Conservation (phyloP, 768 basidiomycete species). For the Leccinum truebloodii region DNA sequence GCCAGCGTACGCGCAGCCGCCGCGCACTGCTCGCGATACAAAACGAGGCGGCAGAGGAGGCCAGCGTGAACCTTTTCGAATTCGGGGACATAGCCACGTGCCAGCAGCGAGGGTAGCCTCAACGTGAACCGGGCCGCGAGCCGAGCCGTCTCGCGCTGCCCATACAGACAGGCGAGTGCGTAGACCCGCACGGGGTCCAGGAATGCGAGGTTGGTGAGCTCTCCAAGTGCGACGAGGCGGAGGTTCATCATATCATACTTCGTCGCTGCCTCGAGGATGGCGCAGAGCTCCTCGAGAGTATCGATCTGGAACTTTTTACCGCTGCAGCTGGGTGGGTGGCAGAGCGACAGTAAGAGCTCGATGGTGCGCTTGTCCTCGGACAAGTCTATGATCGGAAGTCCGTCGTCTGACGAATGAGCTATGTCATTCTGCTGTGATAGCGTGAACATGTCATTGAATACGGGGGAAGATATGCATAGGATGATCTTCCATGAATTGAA, state of each 20-base stretch:
- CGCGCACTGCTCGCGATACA: slow-evolving; percentile 11
- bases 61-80: slow-evolving; percentile 15
- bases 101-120: slow-evolving; percentile 4
- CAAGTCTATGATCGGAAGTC: slow-evolving; percentile 10
- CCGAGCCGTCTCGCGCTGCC: not conserved
- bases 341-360: slow-evolving; percentile 9
- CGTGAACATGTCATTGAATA: slow-evolving; percentile 18
- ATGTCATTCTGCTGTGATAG: slow-evolving; percentile 7
- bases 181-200: slow-evolving; percentile 11
- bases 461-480: slow-evolving; percentile 12
- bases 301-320: not conserved
- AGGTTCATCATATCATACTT: slow-evolving; percentile 21
- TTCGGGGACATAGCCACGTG: slow-evolving; percentile 3
- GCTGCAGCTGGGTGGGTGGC: slow-evolving; percentile 6
- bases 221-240: slow-evolving; percentile 1
- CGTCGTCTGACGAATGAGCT: not conserved
- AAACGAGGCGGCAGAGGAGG: slow-evolving; percentile 6
- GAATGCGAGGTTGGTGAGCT: not conserved
- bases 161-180: slow-evolving; percentile 15
- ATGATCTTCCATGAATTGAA: slow-evolving; percentile 13
- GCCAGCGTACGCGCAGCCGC: not conserved
- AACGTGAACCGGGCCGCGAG: slow-evolving; percentile 14
- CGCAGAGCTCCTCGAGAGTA: slow-evolving; percentile 3
- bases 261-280: slow-evolving; percentile 8
- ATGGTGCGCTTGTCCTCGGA: slow-evolving; percentile 14